Evolutionary conservation across 768 basidiomycete species (phyloP), one percentile per base, ranked within the genome.

Genomic region (Hysterangium stoloniferum): DNA sequence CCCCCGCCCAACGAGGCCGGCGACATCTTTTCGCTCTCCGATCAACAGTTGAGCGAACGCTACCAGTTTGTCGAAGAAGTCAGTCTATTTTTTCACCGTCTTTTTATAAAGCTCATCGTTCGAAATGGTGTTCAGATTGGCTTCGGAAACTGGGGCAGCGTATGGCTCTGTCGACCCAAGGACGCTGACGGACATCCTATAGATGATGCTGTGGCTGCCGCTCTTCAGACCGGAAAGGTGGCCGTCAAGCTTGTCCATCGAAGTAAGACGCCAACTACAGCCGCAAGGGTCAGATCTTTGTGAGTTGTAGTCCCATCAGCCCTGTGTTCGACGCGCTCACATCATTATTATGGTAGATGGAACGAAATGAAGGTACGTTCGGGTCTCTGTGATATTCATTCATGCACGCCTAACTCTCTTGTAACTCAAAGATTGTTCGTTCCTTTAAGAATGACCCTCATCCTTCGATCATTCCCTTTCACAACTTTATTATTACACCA

Each of bases 211-310:
- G 58, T 67, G 58, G 64, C 60, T 47, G 66, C 67, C 28, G 67
- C 67, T 35, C 73, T 72, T 45, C 73, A 70, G 57, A 62, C 68
- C 32, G 63, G 65, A 11, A 82, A 82, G 60, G 75, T 94, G 34
- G 95, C 94, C 2, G 84, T 93, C 59, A 99, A 99, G 69, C 78
- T 99, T 33, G 94, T 99, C 0, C 90, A 93, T 62, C 74, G 94
- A 34, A 71, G 70, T 37, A 86, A 86, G 62, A 84, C 82, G 61
- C 81, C 84, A 11, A 75, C 85, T 27, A 89, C 90, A 9, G 86
- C 90, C 4, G 91, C 92, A 13, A 79, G 95, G 46, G 87, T 99
- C 51, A 73, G 83, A 60, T 92, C 92, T 38, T 71, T 98, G 79
- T 96, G 61, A 54, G 83, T 71, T 1, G n/a, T n/a, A 22, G 43